Evolutionary conservation across 2,329 filamentous ascomycete genomes (phyloP).

Genomic region (Pleomassaria siparia): DNA sequence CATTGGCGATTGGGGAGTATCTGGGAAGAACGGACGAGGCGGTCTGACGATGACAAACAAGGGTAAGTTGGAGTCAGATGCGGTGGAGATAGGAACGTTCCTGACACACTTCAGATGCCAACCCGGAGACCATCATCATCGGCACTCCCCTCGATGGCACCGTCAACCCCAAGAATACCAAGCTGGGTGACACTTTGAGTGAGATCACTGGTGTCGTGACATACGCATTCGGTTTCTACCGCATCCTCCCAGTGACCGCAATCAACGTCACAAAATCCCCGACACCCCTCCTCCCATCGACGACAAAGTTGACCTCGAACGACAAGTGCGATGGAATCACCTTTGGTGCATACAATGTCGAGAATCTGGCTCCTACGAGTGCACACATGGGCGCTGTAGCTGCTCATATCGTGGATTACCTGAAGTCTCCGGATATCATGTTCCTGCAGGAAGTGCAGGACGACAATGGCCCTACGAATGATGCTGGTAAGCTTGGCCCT

Average conservation of each 20-base stretch:
- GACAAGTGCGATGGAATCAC: slow-evolving; percentile 64
- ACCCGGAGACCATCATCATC: slow-evolving; percentile 69
- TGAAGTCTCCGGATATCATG: slow-evolving; percentile 65
- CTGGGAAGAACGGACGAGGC: slow-evolving; percentile 63
- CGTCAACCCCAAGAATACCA: slow-evolving; percentile 59
- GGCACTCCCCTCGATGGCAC: slow-evolving; percentile 66
- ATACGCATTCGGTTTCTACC: slow-evolving; percentile 69
- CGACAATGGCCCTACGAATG: slow-evolving; percentile 61
- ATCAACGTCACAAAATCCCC: slow-evolving; percentile 52
- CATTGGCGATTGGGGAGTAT: slow-evolving; percentile 63
- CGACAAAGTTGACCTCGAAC: slow-evolving; percentile 56
- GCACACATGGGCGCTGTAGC: slow-evolving; percentile 61
- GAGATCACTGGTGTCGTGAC: slow-evolving; percentile 70
- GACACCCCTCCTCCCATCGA: slow-evolving; percentile 50
- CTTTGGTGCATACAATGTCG: slow-evolving; percentile 68
- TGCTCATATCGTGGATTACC: slow-evolving; percentile 64
- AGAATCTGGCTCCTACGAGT: slow-evolving; percentile 64
- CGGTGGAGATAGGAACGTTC: not conserved
- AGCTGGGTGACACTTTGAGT: slow-evolving; percentile 65
- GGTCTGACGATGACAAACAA: slow-evolving; percentile 64
- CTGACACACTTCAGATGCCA: slow-evolving; percentile 54
- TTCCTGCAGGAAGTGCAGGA: slow-evolving; percentile 75
- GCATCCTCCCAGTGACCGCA: slow-evolving; percentile 64
- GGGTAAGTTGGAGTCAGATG: slow-evolving; percentile 39
- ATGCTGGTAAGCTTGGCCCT: slow-evolving; percentile 49